These are phyloP conservation scores for Suhomyces kilbournensis DNA, from an alignment of 805 yeast species.

Conservation along the genomic window DNA sequence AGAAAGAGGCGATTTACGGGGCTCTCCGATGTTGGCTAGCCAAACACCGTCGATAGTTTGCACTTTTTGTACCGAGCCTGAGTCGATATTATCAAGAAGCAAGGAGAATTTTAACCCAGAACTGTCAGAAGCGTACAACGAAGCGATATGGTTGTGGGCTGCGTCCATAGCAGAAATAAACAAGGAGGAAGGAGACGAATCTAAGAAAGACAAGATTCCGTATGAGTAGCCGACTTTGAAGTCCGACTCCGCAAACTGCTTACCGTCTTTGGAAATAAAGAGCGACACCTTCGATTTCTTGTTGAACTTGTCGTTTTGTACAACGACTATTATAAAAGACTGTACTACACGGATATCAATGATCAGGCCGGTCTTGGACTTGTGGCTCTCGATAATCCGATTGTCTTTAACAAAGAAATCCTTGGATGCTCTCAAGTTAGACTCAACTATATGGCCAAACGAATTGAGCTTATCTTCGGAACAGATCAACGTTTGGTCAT, in stretches of 20 bases:
- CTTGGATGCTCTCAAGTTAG: conserved; percentile 37
- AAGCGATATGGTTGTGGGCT: conserved; percentile 18
- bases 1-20: conserved; percentile 17
- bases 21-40: conserved; percentile 42
- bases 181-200: conserved; percentile 35
- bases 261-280: conserved; percentile 48
- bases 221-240: conserved; percentile 34
- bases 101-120: conserved; percentile 51
- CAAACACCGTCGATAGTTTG: conserved; percentile 60
- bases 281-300: conserved; percentile 35
- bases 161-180: conserved; percentile 26
- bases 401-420: conserved; percentile 40
- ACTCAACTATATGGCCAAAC: conserved; percentile 36
- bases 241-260: conserved; percentile 36
- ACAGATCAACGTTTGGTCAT: conserved; percentile 31
- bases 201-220: conserved; percentile 39
- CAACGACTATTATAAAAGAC: conserved; percentile 40
- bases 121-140: conserved; percentile 54
- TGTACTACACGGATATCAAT: conserved; percentile 36
- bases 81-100: conserved; percentile 41
- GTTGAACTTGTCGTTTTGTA: conserved; percentile 43
- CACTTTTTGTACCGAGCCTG: conserved; percentile 45
- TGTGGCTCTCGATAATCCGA: conserved; percentile 26
- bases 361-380: conserved; percentile 26
- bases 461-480: conserved; percentile 33